Evolutionary conservation across 106 monocot species (phyloP).

Genomic region (Phalaenopsis equestris): DNA sequence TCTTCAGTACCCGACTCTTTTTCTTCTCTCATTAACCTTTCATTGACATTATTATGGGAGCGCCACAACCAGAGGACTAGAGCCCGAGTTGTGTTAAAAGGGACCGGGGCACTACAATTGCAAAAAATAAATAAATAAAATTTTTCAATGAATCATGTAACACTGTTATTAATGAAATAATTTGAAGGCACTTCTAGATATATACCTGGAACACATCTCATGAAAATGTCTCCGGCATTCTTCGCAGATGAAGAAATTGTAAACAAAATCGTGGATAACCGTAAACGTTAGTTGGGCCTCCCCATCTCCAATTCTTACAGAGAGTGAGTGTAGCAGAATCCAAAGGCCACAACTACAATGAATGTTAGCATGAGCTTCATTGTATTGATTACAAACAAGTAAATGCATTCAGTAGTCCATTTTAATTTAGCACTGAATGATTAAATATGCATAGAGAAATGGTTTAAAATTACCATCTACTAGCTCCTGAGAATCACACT

Average conservation of each 20-base stretch:
- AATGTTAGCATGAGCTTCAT: not conserved
- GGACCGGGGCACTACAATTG: slow-evolving; percentile 43
- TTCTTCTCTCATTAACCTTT: slow-evolving; percentile 79
- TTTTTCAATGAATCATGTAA: not conserved
- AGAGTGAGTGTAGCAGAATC: slow-evolving; percentile 84
- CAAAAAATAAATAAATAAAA: not conserved
- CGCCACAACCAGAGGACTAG: slow-evolving; percentile 84
- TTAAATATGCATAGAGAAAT: not conserved
- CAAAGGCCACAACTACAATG: slow-evolving; percentile 89
- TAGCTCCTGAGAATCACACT: not conserved
- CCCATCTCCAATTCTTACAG: slow-evolving; percentile 81
- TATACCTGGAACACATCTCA: slow-evolving; percentile 82
- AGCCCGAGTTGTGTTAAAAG: slow-evolving; percentile 58
- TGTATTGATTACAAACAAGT: not conserved
- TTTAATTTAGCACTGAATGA: not conserved
- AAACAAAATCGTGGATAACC: slow-evolving; percentile 78
- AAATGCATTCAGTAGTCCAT: not conserved
- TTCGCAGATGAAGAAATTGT: slow-evolving; percentile 91
- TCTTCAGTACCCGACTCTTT: slow-evolving; percentile 44
- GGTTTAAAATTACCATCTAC: not conserved
- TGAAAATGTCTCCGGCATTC: slow-evolving; percentile 89
- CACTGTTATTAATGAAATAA: not conserved
- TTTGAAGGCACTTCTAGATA: not conserved
- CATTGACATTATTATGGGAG: slow-evolving; percentile 85
- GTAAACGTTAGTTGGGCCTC: slow-evolving; percentile 76